Evolutionary conservation across 306 rosid species (phyloP), one percentile per base, ranked within the genome.

Genomic region (Rosa multiflora): DNA sequence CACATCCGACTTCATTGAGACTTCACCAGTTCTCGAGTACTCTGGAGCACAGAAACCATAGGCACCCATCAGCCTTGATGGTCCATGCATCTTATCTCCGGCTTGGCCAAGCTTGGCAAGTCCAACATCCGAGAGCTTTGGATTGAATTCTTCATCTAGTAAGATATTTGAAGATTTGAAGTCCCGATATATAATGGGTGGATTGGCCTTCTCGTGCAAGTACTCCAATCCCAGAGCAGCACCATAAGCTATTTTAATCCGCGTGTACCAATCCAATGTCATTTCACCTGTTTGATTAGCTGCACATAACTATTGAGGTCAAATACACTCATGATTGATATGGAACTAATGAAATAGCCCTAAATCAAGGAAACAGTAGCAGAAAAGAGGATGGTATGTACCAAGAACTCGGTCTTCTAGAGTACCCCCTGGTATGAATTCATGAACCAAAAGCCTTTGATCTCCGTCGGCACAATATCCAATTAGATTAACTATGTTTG

Each of bases 381-480:
- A 21, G 44, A 52, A 15, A 7, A 21, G 17, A 39, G 73, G 44
- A 10, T 6, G 46, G 47, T 10, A 26, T n/a, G 8, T 88, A 94
- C 98, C 97, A 43, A 92, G 86, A 84, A 94, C 90, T 78, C 75
- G 83, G 46, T 61, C 80, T 78, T 89, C 95, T 61, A 94, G 67
- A 72, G 90, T 81, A 8, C 95, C 89, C 2, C 86, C 97, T 0
- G 90, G 26, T 84, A 94, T 74, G 81, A 81, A 92, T 80, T 94
- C 97, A 81, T 89, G 83, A 10, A 94, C 99, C 92, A 94, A 74
- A 79, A 94, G 89, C 73, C 99, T 91, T 77, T 94, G 99, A 80
- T 94, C 99, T 11, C 99, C 99, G 55, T 94, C 99, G 70, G 97
- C 95, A 79, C 99, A 94, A 70, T 94, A 92, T 44, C 99, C 99